phyloP scores from a whole-genome alignment of 169 alveolate genomes.

The Eimeria maxima region DNA sequence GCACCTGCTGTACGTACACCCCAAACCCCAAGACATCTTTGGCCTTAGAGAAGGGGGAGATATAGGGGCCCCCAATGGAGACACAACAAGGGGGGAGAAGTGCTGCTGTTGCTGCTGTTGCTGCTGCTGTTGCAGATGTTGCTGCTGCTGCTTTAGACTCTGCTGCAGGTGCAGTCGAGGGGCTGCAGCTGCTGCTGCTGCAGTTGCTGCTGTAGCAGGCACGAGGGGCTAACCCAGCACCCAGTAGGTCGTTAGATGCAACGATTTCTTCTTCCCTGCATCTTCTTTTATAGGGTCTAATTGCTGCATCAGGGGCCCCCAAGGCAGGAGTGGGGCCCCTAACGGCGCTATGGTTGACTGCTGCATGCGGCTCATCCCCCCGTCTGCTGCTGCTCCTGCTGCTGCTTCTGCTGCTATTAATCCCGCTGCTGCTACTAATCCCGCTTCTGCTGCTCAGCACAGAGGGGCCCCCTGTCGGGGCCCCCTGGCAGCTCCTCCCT shows the following conservation, averaged over 20 bases:
- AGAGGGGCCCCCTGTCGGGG: neutral
- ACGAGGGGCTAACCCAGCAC: neutral
- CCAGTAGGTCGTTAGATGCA: neutral
- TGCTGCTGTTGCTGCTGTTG: slow-evolving; percentile 16
- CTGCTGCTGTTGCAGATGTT: neutral
- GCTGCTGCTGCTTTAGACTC: slow-evolving; percentile 4
- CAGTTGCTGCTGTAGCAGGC: neutral
- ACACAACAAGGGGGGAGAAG: neutral
- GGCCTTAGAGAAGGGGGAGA: neutral
- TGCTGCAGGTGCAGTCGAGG: neutral
- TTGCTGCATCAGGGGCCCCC: neutral
- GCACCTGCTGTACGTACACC: neutral
- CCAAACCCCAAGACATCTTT: neutral
- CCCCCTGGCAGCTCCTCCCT: neutral
- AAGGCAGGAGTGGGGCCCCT: neutral
- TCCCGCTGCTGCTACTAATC: neutral
- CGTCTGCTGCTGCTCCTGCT: neutral
- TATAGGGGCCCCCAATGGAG: neutral
- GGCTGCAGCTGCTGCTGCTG: neutral
- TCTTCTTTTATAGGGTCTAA: too few species aligned
- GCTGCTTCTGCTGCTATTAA: neutral
- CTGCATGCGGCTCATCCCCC: neutral
- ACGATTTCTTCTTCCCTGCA: neutral
- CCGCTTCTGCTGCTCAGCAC: neutral
- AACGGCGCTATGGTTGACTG: neutral